Percentiles rank a stretch among this genome's conserved stretches.
phyloP scores from a whole-genome alignment of 441 rosid species.

The Syzygium malaccense region DNA sequence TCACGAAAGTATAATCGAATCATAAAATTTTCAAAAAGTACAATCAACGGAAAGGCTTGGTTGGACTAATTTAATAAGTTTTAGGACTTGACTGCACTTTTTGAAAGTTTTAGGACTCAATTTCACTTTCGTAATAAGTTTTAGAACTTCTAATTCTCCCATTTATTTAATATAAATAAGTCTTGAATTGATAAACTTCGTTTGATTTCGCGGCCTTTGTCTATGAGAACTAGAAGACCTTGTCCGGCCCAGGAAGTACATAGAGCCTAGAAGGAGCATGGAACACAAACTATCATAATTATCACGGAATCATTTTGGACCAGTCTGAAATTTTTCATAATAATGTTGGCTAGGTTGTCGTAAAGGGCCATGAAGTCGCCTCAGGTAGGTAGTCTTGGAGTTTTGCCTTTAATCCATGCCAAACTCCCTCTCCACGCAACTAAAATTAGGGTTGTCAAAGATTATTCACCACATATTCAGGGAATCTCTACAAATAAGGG shows the following conservation, averaged over 20 bases:
- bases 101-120: too few relatives aligned
- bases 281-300: not conserved
- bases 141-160: too few relatives aligned
- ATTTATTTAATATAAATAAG: not conserved
- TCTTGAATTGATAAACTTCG: not conserved
- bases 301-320: not conserved
- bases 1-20: too few relatives aligned
- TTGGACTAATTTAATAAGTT: too few relatives aligned
- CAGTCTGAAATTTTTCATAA: not conserved
- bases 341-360: not conserved
- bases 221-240: not conserved
- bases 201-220: not conserved
- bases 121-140: too few relatives aligned
- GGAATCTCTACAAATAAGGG: not conserved
- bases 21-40: too few relatives aligned
- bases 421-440: not conserved
- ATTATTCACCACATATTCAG: not conserved
- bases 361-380: not conserved
- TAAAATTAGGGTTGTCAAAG: not conserved
- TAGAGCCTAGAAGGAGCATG: not conserved
- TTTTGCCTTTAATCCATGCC: not conserved
- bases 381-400: not conserved
- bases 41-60: too few relatives aligned
- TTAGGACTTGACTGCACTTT: too few relatives aligned
- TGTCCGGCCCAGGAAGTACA: not conserved